phyloP scores from a whole-genome alignment of 331 rosid species.

The Phaseolus coccineus region DNA sequence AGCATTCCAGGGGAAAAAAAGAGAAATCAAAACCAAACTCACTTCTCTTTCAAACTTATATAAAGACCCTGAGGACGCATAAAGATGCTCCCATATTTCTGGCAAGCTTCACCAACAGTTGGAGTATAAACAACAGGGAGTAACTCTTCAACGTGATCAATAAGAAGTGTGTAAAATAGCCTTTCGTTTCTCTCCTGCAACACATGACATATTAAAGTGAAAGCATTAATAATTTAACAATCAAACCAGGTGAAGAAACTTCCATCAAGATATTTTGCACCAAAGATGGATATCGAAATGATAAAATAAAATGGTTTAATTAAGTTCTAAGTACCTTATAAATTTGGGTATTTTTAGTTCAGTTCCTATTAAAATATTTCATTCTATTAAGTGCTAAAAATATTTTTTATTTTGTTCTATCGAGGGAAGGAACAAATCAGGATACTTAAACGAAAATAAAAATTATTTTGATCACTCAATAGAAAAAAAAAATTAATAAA shows the following conservation, averaged over 20 bases:
- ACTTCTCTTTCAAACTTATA: constrained; percentile 96
- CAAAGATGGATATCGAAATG: not conserved
- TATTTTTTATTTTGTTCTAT: no score
- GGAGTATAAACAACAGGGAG: constrained; percentile 98
- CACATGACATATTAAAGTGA: constrained; percentile 17
- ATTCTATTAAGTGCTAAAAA: no score
- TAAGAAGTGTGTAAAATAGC: constrained; percentile 87
- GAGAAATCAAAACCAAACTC: constrained; percentile 38
- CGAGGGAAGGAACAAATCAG: no score
- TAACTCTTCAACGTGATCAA: constrained; percentile 93
- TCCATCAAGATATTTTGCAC: not conserved
- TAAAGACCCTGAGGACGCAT: constrained; percentile 95
- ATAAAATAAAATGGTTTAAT: not conserved
- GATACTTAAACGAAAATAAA: no score
- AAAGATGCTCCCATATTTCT: constrained; percentile 92
- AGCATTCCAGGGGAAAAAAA: constrained; percentile 18
- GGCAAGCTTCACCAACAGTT: constrained; percentile 99
- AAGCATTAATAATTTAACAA: constrained; percentile 31
- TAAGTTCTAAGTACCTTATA: no score
- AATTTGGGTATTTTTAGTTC: no score
- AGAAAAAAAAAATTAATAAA: no score
- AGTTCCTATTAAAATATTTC: no score
- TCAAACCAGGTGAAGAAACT: constrained; percentile 8
- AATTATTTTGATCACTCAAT: no score
- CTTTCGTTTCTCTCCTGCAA: constrained; percentile 90